Base-by-base conservation (phyloP, 768 basidiomycete genomes). In the Daedalea quercina region DNA sequence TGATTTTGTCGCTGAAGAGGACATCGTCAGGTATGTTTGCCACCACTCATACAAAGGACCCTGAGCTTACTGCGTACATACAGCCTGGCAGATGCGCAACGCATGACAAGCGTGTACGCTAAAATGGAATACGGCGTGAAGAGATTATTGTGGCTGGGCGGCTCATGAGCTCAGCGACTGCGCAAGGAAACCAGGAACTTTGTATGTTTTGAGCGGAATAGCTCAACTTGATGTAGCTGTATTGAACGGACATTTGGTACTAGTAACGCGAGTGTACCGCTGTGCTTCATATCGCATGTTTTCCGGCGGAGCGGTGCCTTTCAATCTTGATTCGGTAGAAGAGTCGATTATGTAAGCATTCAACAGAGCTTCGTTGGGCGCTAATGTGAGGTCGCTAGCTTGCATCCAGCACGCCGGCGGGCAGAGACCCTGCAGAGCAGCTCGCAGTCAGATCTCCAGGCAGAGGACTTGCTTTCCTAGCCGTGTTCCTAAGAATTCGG, bases 121-220 rank as follows among this genome's bases (percentile, higher is more conserved):
- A 92, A 93, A 71, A 87, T 95, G 82, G 94, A 96, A 63, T 92
- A 95, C 66, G 90, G 90, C 0, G 76, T 96, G 47, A 97, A 94
- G 76, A 75, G 92, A 57, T 70, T 95, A 64, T 69, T 95, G 54
- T 95, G 93, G 93, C 69, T 95, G 45, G 89, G 90, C 46, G 78
- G 85, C 57, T 90, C 60, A 67, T 45, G 50, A 35, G 17, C 8
- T 40, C 8, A 15, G 13, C 19, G 37, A 6, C 17, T 31, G 11
- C 28, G 28, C 6, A 31, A 31, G 28, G 28, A 31, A 31, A 31
- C 28, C 11, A 4, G 28, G 28, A 31, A 31, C 28, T 11, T 31
- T 31, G 28, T 31, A 31, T 31, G 28, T 4, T 4, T 31, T 31
- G 28, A 31, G n/a, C n/a, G n/a, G n/a, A n/a, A n/a, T n/a, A n/a